These are phyloP conservation scores for Eutypa lata DNA, from an alignment of 2,329 filamentous ascomycete genomes.

Conservation along the genomic window DNA sequence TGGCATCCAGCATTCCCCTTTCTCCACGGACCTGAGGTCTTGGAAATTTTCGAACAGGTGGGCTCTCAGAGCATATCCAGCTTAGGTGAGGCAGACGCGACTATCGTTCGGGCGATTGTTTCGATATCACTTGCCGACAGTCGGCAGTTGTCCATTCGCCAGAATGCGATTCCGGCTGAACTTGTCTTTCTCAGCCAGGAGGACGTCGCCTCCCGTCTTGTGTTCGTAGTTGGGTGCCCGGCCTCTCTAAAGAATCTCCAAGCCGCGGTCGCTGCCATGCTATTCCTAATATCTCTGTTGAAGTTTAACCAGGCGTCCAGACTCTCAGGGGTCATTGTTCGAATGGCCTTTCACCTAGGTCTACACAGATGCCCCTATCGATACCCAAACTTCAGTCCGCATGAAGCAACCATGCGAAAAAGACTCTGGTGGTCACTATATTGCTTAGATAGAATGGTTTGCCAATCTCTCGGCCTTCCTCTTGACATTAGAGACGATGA, in stretches of 20 bases:
- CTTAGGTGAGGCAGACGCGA: constrained; percentile 33
- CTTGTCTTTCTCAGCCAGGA: constrained; percentile 48
- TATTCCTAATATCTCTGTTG: constrained; percentile 54
- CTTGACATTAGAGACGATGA: constrained; percentile 55
- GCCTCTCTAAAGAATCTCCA: constrained; percentile 46
- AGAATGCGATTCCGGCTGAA: constrained; percentile 33
- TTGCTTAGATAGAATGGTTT: constrained; percentile 51
- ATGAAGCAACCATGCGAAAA: constrained; percentile 46
- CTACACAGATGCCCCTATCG: constrained; percentile 56
- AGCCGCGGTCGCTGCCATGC: constrained; percentile 49
- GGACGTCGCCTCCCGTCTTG: constrained; percentile 47
- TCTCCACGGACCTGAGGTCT: constrained; percentile 49
- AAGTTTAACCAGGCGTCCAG: constrained; percentile 55
- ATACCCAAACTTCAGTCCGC: constrained; percentile 45
- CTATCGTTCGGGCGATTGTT: constrained; percentile 45
- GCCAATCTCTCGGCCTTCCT: constrained; percentile 54
- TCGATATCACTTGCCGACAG: constrained; percentile 53
- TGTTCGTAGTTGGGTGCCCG: constrained; percentile 42
- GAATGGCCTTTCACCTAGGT: constrained; percentile 54
- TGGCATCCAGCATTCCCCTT: constrained; percentile 59
- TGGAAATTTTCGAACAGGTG: constrained; percentile 43
- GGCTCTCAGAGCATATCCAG: constrained; percentile 29
- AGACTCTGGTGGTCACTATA: constrained; percentile 58
- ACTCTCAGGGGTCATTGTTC: constrained; percentile 51
- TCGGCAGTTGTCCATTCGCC: constrained; percentile 34